These are phyloP conservation scores for Byssothecium circinans DNA, from an alignment of 2,329 filamentous ascomycete genomes.

Conservation along the genomic window DNA sequence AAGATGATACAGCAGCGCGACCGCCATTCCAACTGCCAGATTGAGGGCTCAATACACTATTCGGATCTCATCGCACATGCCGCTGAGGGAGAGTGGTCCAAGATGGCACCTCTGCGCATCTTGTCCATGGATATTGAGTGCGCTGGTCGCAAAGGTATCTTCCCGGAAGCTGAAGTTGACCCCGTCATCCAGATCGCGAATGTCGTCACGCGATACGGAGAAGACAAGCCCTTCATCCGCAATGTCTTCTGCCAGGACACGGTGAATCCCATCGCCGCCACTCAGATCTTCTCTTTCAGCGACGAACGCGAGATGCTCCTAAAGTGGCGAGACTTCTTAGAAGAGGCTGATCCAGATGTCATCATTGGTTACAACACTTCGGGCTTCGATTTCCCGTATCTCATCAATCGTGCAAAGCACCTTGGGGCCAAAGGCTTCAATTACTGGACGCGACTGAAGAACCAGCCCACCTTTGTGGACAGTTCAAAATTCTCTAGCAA, in stretches of 20 bases:
- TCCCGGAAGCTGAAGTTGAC: slow-evolving; percentile 88
- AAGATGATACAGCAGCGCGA: slow-evolving; percentile 65
- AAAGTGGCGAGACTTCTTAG: slow-evolving; percentile 86
- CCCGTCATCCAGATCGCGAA: slow-evolving; percentile 98
- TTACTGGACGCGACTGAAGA: slow-evolving; percentile 80
- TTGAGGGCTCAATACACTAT: slow-evolving; percentile 86
- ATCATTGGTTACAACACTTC: slow-evolving; percentile 99
- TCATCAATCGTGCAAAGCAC: slow-evolving; percentile 83
- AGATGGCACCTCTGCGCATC: slow-evolving; percentile 91
- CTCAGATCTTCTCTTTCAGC: slow-evolving; percentile 82
- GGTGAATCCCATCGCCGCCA: slow-evolving; percentile 92
- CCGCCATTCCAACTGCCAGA: slow-evolving; percentile 90
- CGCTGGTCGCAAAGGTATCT: slow-evolving; percentile 94
- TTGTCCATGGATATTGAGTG: slow-evolving; percentile 99
- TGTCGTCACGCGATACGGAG: slow-evolving; percentile 90
- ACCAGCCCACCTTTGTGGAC: slow-evolving; percentile 69
- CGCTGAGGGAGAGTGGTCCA: slow-evolving; percentile 92
- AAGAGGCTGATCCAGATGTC: slow-evolving; percentile 90
- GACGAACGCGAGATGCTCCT: slow-evolving; percentile 88
- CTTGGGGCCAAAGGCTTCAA: slow-evolving; percentile 80
- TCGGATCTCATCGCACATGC: slow-evolving; percentile 82
- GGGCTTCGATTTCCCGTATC: slow-evolving; percentile 98
- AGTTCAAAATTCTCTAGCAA: slow-evolving; percentile 93
- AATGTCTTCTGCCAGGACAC: slow-evolving; percentile 96
- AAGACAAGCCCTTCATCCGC: slow-evolving; percentile 90